Evolutionary conservation across 2,329 filamentous ascomycete genomes (phyloP).

Genomic region (Botryotinia calthae): DNA sequence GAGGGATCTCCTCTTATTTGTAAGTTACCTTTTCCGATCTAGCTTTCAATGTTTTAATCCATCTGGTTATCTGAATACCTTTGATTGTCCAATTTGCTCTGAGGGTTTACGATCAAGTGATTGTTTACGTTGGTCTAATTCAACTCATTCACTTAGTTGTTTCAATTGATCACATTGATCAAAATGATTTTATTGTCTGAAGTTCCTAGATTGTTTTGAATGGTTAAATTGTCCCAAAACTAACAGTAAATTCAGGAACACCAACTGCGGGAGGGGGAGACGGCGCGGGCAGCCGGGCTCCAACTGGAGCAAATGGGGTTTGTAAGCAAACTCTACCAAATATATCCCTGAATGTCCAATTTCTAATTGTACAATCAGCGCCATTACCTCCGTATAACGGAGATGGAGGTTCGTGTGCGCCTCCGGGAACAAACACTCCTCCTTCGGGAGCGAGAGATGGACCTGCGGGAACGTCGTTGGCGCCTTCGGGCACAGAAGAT

Average conservation of each 20-base stretch:
- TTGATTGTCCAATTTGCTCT: background rate
- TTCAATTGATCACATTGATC: too few species aligned
- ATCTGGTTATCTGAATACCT: background rate
- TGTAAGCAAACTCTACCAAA: background rate
- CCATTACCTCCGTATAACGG: background rate
- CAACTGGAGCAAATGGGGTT: background rate
- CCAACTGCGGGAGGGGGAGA: background rate
- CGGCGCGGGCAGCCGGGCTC: background rate
- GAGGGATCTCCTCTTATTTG: background rate
- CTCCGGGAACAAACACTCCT: background rate
- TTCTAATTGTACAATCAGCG: background rate
- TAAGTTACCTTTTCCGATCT: background rate
- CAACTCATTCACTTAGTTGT: background rate
- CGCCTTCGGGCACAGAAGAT: background rate
- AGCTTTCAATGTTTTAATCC: background rate
- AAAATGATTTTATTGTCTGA: background rate
- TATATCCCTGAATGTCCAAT: background rate
- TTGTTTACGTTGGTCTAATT: background rate
- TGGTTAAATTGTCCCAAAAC: background rate
- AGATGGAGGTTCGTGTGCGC: background rate
- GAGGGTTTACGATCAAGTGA: background rate
- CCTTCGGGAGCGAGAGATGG: background rate
- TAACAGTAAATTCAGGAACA: background rate
- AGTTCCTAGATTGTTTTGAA: background rate
- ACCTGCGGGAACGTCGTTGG: background rate